Percentiles rank a stretch among this genome's conserved stretches.
phyloP scores from a whole-genome alignment of 306 rosid genomes.

The Mimosa pudica region DNA sequence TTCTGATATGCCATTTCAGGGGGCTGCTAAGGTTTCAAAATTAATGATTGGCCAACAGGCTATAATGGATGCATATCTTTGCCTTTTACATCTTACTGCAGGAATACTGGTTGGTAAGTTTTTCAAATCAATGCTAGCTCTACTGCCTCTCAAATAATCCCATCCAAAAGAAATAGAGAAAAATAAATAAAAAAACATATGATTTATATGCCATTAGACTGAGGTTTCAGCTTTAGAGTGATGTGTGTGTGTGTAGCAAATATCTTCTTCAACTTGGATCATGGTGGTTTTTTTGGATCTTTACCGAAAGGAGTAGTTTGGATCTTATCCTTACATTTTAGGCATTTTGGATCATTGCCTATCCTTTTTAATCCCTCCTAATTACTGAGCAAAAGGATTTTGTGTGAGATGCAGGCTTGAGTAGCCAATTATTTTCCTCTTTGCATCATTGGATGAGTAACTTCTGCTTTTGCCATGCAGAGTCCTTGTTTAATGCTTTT shows the following conservation, averaged over 20 bases:
- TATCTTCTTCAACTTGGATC: slow-evolving; percentile 17
- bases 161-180: neutral
- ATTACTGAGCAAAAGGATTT: neutral
- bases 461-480: slow-evolving; percentile 51
- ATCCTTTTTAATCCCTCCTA: neutral
- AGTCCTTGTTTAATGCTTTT: slow-evolving; percentile 94
- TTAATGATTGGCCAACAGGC: slow-evolving; percentile 94
- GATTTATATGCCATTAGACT: slow-evolving; percentile 7
- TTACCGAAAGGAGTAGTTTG: neutral
- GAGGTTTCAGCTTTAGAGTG: slow-evolving; percentile 14
- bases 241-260: neutral
- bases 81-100: slow-evolving; percentile 91
- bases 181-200: neutral
- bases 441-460: slow-evolving; percentile 27
- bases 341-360: neutral
- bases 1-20: slow-evolving; percentile 56
- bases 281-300: neutral
- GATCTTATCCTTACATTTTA: neutral
- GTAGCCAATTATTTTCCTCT: slow-evolving; percentile 28
- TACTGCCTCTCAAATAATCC: neutral
- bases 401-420: slow-evolving; percentile 1
- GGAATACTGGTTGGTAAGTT: slow-evolving; percentile 87
- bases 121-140: slow-evolving; percentile 12
- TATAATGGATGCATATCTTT: slow-evolving; percentile 94
- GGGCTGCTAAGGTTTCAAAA: slow-evolving; percentile 94